phyloP scores from a whole-genome alignment of 352 stramenopile genomes.

The Phytophthora brassicae region DNA sequence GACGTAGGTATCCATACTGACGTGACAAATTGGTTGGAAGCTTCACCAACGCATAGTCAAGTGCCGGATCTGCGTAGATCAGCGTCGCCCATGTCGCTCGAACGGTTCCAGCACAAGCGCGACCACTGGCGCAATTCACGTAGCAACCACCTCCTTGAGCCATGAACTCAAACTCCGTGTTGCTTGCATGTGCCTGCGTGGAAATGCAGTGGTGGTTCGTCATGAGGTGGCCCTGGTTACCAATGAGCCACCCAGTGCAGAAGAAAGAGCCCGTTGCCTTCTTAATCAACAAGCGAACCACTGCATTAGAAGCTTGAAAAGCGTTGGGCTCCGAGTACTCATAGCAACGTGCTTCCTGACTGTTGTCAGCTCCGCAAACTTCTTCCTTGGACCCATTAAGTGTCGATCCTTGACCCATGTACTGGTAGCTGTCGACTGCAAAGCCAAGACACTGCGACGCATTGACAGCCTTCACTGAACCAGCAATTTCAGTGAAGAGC shows the following conservation, averaged over 20 bases:
- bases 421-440: slow-evolving; percentile 52
- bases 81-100: slow-evolving; percentile 34
- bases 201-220: slow-evolving; percentile 85
- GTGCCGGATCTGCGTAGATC: slow-evolving; percentile 32
- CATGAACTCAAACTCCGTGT: slow-evolving; percentile 72
- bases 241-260: slow-evolving; percentile 76
- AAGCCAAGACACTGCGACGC: slow-evolving; percentile 47
- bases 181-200: slow-evolving; percentile 41
- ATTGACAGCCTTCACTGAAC: slow-evolving; percentile 19
- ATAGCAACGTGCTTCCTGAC: slow-evolving; percentile 63
- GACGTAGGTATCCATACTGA: slow-evolving; percentile 56
- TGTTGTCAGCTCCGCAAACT: slow-evolving; percentile 65
- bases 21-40: slow-evolving; percentile 49
- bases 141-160: slow-evolving; percentile 45
- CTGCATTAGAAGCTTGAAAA: slow-evolving; percentile 36
- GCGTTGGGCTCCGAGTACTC: slow-evolving; percentile 5
- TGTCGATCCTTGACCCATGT: slow-evolving; percentile 26
- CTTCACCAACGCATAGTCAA: slow-evolving; percentile 78
- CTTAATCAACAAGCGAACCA: slow-evolving; percentile 67
- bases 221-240: slow-evolving; percentile 73
- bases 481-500: slow-evolving; percentile 40
- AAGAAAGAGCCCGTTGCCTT: slow-evolving; percentile 56
- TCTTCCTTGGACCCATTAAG: slow-evolving; percentile 44
- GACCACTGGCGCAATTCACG: slow-evolving; percentile 31
- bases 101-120: slow-evolving; percentile 43